A percentile compares a stretch with the other conserved stretches of the same genome.
Conservation (phyloP, 768 basidiomycete genomes). For the Amanita rubescens region DNA sequence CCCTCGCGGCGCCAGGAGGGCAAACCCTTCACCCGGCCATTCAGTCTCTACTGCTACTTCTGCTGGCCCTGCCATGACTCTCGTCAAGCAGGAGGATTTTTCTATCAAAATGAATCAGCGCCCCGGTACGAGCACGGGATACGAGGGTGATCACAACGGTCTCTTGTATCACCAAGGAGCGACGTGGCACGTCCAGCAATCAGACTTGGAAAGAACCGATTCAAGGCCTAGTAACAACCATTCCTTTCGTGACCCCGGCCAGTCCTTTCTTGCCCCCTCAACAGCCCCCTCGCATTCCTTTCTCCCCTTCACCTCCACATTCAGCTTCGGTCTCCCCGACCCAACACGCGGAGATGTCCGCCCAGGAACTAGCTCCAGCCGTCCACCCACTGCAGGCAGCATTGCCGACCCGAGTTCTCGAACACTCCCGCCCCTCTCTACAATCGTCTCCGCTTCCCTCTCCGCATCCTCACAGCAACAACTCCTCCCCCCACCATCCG, state of each 20-base stretch:
- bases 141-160: constrained; percentile 43
- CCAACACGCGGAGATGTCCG: constrained; percentile 14
- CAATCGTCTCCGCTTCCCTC: constrained; percentile 71
- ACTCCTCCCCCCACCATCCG: constrained; percentile 21
- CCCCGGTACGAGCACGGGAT: constrained; percentile 69
- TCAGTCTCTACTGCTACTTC: constrained; percentile 3
- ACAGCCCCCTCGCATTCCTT: constrained; percentile 7
- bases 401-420: constrained; percentile 26
- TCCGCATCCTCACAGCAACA: constrained; percentile 32
- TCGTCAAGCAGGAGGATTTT: constrained; percentile 37
- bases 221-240: constrained; percentile 29
- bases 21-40: constrained; percentile 14
- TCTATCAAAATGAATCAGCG: constrained; percentile 34
- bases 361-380: constrained; percentile 29
- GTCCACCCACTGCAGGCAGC: constrained; percentile 47
- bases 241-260: constrained; percentile 77
- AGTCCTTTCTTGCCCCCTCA: constrained; percentile 72
- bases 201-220: constrained; percentile 30
- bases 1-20: constrained; percentile 13
- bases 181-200: constrained; percentile 32
- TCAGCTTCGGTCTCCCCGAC: constrained; percentile 24
- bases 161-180: constrained; percentile 24
- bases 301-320: constrained; percentile 35
- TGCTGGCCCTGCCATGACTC: constrained; percentile 13
- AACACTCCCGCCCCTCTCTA: constrained; percentile 66